Evolutionary conservation across 371 early-diverging fungal genomes (phyloP), one percentile per base, ranked within the genome.

Genomic region (Parasitella parasitica): DNA sequence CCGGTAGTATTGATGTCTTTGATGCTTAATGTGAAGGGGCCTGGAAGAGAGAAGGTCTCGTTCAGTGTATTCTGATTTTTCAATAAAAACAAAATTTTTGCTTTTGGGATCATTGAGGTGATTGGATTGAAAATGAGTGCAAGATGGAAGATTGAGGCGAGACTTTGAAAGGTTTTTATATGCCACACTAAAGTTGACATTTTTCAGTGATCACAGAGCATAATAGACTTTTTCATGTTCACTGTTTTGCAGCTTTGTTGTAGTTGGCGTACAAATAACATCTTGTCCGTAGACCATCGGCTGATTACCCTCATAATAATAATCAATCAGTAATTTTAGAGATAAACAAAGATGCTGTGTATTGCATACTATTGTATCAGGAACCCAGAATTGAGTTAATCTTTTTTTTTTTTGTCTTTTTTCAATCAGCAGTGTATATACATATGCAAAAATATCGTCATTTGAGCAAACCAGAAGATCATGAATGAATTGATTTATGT

Each of bases 1-100:
- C 66, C 66, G 15, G 57, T 50, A 27, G 57, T 63, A 32, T 63
- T 52, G 15, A 63, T 56, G 13, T 49, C 57, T 26, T 49, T 38
- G 8, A 63, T 35, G 15, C 34, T 20, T 22, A n/a, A 18, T 27
- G 28, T 34, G 15, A 53, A 22, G n/a, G 52, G 28, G 9, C 50
- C 28, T 27, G 15, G n/a, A n/a, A n/a, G n/a, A n/a, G n/a, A n/a
- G n/a, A n/a, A n/a, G n/a, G n/a, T n/a, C 8, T 57, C 34, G 0
- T 43, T 30, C 32, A 41, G 26, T 18, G 32, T 43, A 12, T 8
- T 43, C 22, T 43, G 43, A 43, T 43, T 43, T 22, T 18, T 22
- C 9, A 43, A 43, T 20, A 20, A 43, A 22, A 22, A 43, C 8
- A 22, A 43, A 12, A 43, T 43, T 22, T 7, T n/a, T 22, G 43